A percentile compares a stretch with the other conserved stretches of the same genome.
Conservation (phyloP, 768 basidiomycete species). For the Epithele typhae region DNA sequence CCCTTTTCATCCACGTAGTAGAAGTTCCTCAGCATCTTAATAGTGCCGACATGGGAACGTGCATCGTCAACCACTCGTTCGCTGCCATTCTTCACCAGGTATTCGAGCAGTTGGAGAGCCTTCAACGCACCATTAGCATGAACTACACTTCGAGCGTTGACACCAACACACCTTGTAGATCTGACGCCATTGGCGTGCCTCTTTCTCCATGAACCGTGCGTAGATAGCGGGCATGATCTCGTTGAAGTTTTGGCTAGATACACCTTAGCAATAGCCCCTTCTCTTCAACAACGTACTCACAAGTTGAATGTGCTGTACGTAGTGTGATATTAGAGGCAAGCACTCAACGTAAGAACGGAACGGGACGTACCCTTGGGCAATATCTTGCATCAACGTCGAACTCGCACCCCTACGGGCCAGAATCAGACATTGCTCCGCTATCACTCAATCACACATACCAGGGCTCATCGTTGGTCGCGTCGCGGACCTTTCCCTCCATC, state of each 20-base stretch:
- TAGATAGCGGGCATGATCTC: conserved; percentile 99
- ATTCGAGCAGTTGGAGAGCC: conserved; percentile 92
- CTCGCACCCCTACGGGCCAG: conserved; percentile 77
- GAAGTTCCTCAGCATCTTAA: conserved; percentile 97
- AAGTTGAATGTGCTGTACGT: conserved; percentile 93
- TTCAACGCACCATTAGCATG: conserved; percentile 32
- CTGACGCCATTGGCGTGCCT: conserved; percentile 96
- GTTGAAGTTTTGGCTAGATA: conserved; percentile 90
- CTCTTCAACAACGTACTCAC: conserved; percentile 56
- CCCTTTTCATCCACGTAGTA: conserved; percentile 99
- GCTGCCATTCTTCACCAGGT: conserved; percentile 93
- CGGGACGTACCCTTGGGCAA: conserved; percentile 82
- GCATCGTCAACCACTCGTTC: conserved; percentile 98
- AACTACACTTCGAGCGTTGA: not conserved
- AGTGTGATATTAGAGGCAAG: not conserved
- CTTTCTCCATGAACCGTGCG: conserved; percentile 94
- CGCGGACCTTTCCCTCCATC: conserved; percentile 94
- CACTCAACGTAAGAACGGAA: too few relatives aligned
- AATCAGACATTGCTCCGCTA: not conserved
- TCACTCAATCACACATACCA: conserved; percentile 50
- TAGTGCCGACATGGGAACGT: conserved; percentile 86
- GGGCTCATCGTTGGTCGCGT: conserved; percentile 97
- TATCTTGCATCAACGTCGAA: conserved; percentile 97
- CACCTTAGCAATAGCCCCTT: not conserved
- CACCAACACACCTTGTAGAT: conserved; percentile 90